Percentiles rank a stretch among this genome's conserved stretches.
These are phyloP conservation scores for Paecilomyces sp. DNA, from an alignment of 2,329 filamentous ascomycete species.

Conservation along the genomic window DNA sequence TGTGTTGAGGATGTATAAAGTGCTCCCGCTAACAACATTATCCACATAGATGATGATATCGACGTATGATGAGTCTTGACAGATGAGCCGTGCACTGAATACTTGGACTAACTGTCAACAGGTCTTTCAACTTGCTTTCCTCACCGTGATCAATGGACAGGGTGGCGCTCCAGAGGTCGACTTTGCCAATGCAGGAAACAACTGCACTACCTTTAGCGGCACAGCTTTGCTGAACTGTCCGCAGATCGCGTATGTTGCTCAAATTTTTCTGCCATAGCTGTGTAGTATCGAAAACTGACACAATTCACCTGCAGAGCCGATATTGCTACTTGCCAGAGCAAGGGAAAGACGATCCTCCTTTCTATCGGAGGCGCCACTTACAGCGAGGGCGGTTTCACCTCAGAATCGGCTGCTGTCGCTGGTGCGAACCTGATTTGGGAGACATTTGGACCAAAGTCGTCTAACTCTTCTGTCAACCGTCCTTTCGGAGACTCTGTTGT, in stretches of 20 bases:
- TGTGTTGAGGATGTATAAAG: background rate
- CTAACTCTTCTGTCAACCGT: conserved; percentile 43
- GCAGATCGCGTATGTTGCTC: conserved; percentile 52
- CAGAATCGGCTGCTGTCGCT: conserved; percentile 42
- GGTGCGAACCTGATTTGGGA: conserved; percentile 61
- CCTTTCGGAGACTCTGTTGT: conserved; percentile 61
- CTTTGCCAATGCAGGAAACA: conserved; percentile 58
- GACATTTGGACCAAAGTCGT: conserved; percentile 56
- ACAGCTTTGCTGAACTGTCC: conserved; percentile 55
- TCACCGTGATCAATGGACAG: conserved; percentile 49
- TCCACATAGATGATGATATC: conserved; percentile 17
- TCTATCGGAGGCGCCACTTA: conserved; percentile 67
- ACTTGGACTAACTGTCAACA: conserved; percentile 19
- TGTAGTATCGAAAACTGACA: background rate
- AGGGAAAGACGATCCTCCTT: conserved; percentile 64
- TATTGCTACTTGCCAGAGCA: conserved; percentile 53
- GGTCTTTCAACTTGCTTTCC: conserved; percentile 59
- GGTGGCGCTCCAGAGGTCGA: conserved; percentile 49
- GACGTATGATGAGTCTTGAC: conserved; percentile 12
- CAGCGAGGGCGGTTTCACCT: conserved; percentile 59
- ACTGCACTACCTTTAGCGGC: conserved; percentile 54
- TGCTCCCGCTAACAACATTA: conserved; percentile 6
- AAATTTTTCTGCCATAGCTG: background rate
- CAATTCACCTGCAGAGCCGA: conserved; percentile 26
- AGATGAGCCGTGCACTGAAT: background rate